These are phyloP conservation scores for Pouteria glomerata DNA, from an alignment of 148 eudicot species.

Conservation along the genomic window DNA sequence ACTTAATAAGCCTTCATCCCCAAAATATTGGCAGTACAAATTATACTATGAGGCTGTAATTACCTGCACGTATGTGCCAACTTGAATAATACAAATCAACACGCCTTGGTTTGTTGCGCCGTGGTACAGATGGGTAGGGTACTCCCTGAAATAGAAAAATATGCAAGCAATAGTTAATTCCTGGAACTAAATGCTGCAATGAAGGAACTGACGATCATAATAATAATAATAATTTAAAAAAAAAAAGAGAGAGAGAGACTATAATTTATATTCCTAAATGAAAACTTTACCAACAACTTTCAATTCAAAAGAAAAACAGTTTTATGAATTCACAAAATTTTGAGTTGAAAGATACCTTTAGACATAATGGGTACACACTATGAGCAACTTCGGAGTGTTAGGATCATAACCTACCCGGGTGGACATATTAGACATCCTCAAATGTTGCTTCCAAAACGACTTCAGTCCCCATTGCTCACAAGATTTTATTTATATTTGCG, in stretches of 20 bases:
- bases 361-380: not conserved
- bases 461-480: no score
- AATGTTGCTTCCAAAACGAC: no score
- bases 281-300: not conserved
- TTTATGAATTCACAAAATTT: not conserved
- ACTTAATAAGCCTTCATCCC: not conserved
- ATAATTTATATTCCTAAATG: not conserved
- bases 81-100: slow-evolving; percentile 51
- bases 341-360: not conserved
- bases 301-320: not conserved
- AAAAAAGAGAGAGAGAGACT: not conserved
- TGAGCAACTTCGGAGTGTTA: no score
- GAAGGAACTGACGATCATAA: not conserved
- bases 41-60: not conserved
- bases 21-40: not conserved
- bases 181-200: not conserved
- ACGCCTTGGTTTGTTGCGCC: slow-evolving; percentile 46
- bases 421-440: no score
- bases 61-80: slow-evolving; percentile 52
- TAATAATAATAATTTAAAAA: no score
- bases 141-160: slow-evolving; percentile 31
- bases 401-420: no score
- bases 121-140: slow-evolving; percentile 32
- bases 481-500: no score
- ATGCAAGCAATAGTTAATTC: not conserved